Evolutionary conservation across 768 basidiomycete species (phyloP).

Genomic region (Coprinopsis cinerea): DNA sequence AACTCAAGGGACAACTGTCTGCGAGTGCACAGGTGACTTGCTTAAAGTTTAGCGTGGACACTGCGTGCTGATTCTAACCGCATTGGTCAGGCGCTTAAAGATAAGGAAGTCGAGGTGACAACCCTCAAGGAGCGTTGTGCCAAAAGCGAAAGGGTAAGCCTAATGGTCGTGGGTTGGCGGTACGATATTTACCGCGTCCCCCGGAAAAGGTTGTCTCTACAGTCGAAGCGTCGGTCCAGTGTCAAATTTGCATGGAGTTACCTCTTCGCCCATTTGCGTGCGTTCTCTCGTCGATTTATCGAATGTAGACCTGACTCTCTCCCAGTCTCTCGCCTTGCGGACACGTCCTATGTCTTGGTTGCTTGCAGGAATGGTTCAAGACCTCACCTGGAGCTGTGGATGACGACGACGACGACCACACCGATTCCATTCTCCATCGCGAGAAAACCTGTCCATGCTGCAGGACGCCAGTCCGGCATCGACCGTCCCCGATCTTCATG

Average conservation of each 20-base stretch:
- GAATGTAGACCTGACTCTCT: conserved; percentile 8
- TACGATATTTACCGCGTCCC: not conserved
- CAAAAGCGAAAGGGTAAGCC: conserved; percentile 53
- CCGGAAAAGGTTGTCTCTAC: conserved; percentile 40
- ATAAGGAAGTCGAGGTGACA: conserved; percentile 39
- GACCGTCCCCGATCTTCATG: conserved; percentile 65
- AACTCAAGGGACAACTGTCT: conserved; percentile 39
- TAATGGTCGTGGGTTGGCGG: not conserved
- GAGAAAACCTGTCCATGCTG: conserved; percentile 73
- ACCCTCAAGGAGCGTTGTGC: conserved; percentile 39
- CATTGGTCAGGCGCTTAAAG: conserved; percentile 33
- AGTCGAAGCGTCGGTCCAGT: conserved; percentile 57
- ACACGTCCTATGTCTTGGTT: conserved; percentile 66
- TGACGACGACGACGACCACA: conserved; percentile 34
- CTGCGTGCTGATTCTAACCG: not conserved
- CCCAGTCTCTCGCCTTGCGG: conserved; percentile 68
- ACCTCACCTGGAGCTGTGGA: conserved; percentile 46
- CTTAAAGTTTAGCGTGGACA: no score
- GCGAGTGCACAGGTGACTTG: conserved; percentile 33
- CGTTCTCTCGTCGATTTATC: conserved; percentile 20
- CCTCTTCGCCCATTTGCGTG: conserved; percentile 62
- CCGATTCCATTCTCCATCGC: conserved; percentile 46
- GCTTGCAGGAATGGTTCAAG: conserved; percentile 76
- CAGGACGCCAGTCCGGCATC: conserved; percentile 46
- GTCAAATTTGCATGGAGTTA: conserved; percentile 75